Base-by-base conservation (phyloP, 2,329 filamentous ascomycete species). In the Penicillium janthinellum region DNA sequence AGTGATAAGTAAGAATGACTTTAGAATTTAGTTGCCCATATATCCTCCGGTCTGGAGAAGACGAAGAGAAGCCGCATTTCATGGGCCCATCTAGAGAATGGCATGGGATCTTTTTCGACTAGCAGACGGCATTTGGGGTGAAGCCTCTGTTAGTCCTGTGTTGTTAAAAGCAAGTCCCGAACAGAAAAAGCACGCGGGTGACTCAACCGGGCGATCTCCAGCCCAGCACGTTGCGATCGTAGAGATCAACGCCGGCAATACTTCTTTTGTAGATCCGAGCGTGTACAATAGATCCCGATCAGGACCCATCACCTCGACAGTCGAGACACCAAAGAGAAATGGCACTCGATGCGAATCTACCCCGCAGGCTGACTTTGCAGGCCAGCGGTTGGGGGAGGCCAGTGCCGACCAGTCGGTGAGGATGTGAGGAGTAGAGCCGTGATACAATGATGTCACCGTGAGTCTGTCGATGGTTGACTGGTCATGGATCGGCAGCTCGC, bases 361-460 rank as follows among this genome's bases (percentile, higher is more conserved):
- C 61, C 59, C 54, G 48, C 51, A 60, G 37, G 37, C 5, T 31
- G 37, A 39, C 54, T 50, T 31, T 37, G 39, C 60, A 20, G 53
- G 3, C 57, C 44, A 60, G 45, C 56, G 44, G 44, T 14, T 15
- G 15, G 34, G n/a, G 44, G 20, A 58, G n/a, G 55, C 57, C 41
- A 60, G 31, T 58, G 31, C 42, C 39, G 38, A 48, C 52, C 55
- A 58, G 58, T 63, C 63, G 58, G 61, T 62, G 61, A 62, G 50
- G 31, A 41, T 31, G 41, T 38, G 25, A 25, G 39, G 35, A 5
- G 47, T 42, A 20, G n/a, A 20, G 22, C 51, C 20, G 34, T 41
- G 50, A 50, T 44, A 31, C 17, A 22, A 57, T 64, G 63, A 64
- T 64, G 58, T 62, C 58, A 64, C 52, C 34, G 20, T 11, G 20